Evolutionary conservation across 169 alveolate species (phyloP), one percentile per base, ranked within the genome.

Genomic region (Babesia gibsoni): DNA sequence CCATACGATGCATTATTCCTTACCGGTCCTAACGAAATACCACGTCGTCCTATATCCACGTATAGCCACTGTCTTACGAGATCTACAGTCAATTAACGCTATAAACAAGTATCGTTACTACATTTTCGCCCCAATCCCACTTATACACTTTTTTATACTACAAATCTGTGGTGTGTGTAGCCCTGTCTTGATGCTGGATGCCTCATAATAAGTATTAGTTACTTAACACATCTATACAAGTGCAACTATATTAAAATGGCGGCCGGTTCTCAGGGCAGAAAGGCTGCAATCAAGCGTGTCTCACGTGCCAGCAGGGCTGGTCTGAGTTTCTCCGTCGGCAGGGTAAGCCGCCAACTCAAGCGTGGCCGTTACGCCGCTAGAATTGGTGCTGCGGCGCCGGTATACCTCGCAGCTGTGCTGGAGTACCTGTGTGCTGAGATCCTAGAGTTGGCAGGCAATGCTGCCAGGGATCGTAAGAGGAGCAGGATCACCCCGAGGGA

Each of bases 351-450:
- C 74, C 95, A 91, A 84, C 86, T 96, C 74, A 95, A 94, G 91
- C 86, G 90, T 68, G 99, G 99, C 52, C 91, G 96, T 73, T 95
- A 93, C 87, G 96, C 98, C 52, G 96, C 94, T 84, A 95, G 99
- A 84, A 94, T 97, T 58, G 98, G 98, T 52, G 95, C 97, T 43
- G 98, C 97, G 20, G 98, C 99, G 63, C 98, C 98, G 63, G 98
- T 97, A 33, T 96, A 94, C 91, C 84, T 95, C 52, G 99, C 99
- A 29, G 99, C 99, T 27, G 99, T 94, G 35, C 82, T 97, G 49
- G 98, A 97, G 84, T 97, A 97, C 86, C 84, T 97, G 57, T 94
- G 98, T 65, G 98, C 99, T 45, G 99, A 97, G 87, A 94, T 97
- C 59, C 88, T 97, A 43, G 99, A 97, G 89, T 84, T 96, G 42